Conservation (phyloP, 73 alveolate species). For the Durusdinium trenchii region DNA sequence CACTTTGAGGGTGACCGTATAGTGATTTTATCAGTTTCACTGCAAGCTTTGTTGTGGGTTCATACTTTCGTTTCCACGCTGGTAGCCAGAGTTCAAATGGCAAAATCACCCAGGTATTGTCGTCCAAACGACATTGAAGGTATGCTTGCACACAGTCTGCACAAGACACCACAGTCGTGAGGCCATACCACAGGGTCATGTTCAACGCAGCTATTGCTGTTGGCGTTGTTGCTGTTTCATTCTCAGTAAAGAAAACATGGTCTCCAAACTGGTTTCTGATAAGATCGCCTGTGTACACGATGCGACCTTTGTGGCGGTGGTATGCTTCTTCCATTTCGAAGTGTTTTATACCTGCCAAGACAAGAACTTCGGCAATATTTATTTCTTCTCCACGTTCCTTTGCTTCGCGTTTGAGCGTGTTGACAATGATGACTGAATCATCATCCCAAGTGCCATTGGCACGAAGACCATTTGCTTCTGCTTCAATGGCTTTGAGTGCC, state of each 20-base stretch:
- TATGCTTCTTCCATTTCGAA: neutral
- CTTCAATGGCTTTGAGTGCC: conserved; percentile 8
- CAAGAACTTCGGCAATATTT: neutral
- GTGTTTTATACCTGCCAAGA: neutral
- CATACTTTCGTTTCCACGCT: neutral
- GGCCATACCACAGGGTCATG: neutral
- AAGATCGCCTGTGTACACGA: neutral
- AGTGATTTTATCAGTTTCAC: neutral
- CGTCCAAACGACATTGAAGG: neutral
- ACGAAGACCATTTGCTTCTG: conserved; percentile 21
- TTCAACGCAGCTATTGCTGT: conserved; percentile 10
- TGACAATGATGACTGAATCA: neutral
- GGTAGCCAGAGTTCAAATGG: conserved; percentile 18
- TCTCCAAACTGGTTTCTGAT: neutral
- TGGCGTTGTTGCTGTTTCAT: conserved; percentile 12
- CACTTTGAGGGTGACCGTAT: conserved; percentile 34
- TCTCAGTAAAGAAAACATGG: neutral
- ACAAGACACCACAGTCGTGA: neutral
- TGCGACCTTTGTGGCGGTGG: neutral
- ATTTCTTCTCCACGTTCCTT: neutral
- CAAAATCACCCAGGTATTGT: neutral
- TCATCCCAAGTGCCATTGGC: conserved; percentile 14
- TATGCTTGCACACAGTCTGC: conserved; percentile 30
- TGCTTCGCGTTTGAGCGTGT: neutral
- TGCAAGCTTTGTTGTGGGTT: neutral